Conservation (phyloP, 2,329 filamentous ascomycete genomes). For the Exophiala mesophila region DNA sequence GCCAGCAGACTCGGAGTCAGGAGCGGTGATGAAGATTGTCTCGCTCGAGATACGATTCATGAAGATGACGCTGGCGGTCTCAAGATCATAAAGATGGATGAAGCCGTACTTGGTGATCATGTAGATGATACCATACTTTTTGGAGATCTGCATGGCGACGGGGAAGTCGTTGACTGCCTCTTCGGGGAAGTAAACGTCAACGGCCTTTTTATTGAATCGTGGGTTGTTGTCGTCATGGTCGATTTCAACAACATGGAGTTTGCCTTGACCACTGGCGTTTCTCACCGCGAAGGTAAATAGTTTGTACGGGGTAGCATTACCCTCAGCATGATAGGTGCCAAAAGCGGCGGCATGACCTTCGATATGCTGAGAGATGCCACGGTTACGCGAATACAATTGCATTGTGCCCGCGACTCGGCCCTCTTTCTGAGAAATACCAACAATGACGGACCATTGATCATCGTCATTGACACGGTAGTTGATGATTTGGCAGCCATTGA, state of each 20-base stretch:
- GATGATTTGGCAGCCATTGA: slow-evolving; percentile 94
- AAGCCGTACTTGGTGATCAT: slow-evolving; percentile 98
- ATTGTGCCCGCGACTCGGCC: slow-evolving; percentile 92
- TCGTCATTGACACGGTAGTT: slow-evolving; percentile 96
- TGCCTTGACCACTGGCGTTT: slow-evolving; percentile 72
- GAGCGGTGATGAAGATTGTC: slow-evolving; percentile 92
- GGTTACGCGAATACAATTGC: slow-evolving; percentile 94
- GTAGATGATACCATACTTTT: slow-evolving; percentile 95
- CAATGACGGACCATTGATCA: slow-evolving; percentile 96
- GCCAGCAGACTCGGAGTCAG: slow-evolving; percentile 77
- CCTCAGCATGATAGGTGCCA: slow-evolving; percentile 81
- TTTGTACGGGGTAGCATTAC: slow-evolving; percentile 84
- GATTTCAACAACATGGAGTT: slow-evolving; percentile 96
- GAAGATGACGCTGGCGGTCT: slow-evolving; percentile 93
- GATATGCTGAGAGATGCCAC: slow-evolving; percentile 95
- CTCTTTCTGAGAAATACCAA: slow-evolving; percentile 90
- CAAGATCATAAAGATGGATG: slow-evolving; percentile 96
- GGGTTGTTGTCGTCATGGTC: slow-evolving; percentile 89
- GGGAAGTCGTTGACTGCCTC: slow-evolving; percentile 97
- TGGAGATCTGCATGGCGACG: slow-evolving; percentile 93
- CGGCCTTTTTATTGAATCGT: slow-evolving; percentile 87
- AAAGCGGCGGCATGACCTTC: slow-evolving; percentile 96
- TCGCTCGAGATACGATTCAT: slow-evolving; percentile 99
- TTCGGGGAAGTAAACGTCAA: slow-evolving; percentile 95
- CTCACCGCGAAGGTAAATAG: slow-evolving; percentile 96